phyloP scores from a whole-genome alignment of 768 basidiomycete species.

The Lactarius indigo region DNA sequence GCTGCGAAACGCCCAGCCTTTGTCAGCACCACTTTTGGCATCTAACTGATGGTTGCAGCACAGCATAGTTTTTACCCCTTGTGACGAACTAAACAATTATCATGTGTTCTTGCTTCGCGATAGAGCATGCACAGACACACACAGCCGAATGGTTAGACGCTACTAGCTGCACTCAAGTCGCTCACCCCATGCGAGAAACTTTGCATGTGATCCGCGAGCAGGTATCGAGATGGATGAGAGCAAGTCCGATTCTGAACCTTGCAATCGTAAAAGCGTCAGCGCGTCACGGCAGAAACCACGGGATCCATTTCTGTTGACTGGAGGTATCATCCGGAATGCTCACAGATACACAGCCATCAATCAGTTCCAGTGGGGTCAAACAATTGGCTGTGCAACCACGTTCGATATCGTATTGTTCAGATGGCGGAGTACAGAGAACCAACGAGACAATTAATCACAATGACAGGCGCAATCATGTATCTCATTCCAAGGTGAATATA shows the following conservation, averaged over 20 bases:
- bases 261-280: not conserved
- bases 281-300: not conserved
- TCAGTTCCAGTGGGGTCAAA: too few species aligned
- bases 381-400: too few species aligned
- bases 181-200: not conserved
- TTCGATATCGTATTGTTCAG: too few species aligned
- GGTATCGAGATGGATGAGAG: not conserved
- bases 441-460: too few species aligned
- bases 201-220: not conserved
- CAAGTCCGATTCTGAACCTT: not conserved
- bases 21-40: not conserved
- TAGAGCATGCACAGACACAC: not conserved
- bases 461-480: too few species aligned
- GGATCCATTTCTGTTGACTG: not conserved
- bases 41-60: not conserved
- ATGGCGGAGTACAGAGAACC: too few species aligned
- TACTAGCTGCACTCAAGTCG: too few species aligned
- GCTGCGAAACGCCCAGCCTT: not conserved
- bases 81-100: not conserved
- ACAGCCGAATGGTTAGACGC: too few species aligned
- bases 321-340: not conserved
- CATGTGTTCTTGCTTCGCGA: too few species aligned
- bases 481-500: too few species aligned
- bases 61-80: not conserved
- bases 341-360: not conserved